A percentile compares a stretch with the other conserved stretches of the same genome.
Conservation (phyloP, 164 flowering plant genomes). For the Magnolia sinica region DNA sequence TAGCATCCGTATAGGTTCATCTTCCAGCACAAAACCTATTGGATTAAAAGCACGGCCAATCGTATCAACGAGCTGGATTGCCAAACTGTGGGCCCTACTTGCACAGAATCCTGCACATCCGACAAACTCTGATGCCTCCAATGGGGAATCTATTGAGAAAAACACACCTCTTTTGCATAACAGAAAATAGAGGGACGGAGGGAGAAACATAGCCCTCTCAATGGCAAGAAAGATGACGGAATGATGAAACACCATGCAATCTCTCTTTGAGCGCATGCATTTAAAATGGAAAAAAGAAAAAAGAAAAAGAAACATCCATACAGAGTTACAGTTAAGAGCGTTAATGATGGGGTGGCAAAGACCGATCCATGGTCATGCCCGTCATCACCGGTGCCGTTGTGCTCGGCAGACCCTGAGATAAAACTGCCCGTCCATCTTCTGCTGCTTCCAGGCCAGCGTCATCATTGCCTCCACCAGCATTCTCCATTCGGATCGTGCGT, state of each 20-base stretch:
- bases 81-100: too few species aligned
- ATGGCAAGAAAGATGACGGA: not conserved
- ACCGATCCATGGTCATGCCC: not conserved
- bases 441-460: slow-evolving; percentile 43
- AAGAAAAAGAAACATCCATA: not conserved
- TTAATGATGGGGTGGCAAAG: slow-evolving; percentile 1
- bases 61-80: too few species aligned
- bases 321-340: not conserved
- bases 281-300: not conserved
- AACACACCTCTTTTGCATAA: too few species aligned
- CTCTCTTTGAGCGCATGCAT: not conserved
- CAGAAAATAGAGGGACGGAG: not conserved
- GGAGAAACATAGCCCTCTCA: not conserved
- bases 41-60: too few species aligned
- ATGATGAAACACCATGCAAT: not conserved
- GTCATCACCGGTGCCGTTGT: not conserved
- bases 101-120: too few species aligned
- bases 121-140: too few species aligned
- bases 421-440: slow-evolving; percentile 41
- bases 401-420: slow-evolving; percentile 9
- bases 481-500: slow-evolving; percentile 59
- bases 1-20: too few species aligned
- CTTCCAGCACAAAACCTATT: too few species aligned
- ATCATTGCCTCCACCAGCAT: slow-evolving; percentile 30
- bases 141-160: too few species aligned